Base-by-base conservation (phyloP, 2,329 filamentous ascomycete species). In the Aspergillus sp. region DNA sequence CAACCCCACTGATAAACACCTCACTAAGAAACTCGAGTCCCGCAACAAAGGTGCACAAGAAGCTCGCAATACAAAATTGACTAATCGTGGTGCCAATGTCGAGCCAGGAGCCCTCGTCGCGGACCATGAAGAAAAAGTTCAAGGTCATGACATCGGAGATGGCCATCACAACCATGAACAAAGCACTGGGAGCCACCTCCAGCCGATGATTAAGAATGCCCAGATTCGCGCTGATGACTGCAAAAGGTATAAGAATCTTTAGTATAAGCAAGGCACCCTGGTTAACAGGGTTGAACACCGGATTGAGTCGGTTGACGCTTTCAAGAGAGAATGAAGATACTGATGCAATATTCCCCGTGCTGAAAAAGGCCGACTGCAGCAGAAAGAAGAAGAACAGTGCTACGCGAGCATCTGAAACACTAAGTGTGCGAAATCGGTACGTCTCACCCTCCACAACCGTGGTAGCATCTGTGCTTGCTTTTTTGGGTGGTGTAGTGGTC, bases 41-140 rank as follows among this genome's bases (percentile, higher is more conserved):
- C 0, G 92, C 91, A 44, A 99, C 92, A 77, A 99, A 99, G 8
- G 96, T 87, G 65, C 92, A 95, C 45, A 98, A 71, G 66, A 91
- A 74, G 74, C 91, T 97, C 17, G 92, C 93, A 77, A 99, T 98
- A 60, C 87, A 86, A 75, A 98, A 99, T 73, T 98, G 93, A 69
- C 86, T 96, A 64, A 99, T 99, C 3, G 91, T 97, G 27, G 91
- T 96, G 33, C 95, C 95, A 71, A 99, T 99, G 72, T 99, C 95
- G 59, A 99, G 78, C 95, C 95, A 99, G 21, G 90, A 95, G 0
- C 95, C 95, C 72, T 99, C 95, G 66, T 99, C 95, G 68, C 90
- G 90, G 46, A 99, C 95, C 67, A 96, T 91, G 86, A 91, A 99
- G 77, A 99, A 99, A 80, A 99, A 99, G 68, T 95, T 91, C 52